Base-by-base conservation (phyloP, 2,329 filamentous ascomycete species). In the Knoxdaviesia capensis region DNA sequence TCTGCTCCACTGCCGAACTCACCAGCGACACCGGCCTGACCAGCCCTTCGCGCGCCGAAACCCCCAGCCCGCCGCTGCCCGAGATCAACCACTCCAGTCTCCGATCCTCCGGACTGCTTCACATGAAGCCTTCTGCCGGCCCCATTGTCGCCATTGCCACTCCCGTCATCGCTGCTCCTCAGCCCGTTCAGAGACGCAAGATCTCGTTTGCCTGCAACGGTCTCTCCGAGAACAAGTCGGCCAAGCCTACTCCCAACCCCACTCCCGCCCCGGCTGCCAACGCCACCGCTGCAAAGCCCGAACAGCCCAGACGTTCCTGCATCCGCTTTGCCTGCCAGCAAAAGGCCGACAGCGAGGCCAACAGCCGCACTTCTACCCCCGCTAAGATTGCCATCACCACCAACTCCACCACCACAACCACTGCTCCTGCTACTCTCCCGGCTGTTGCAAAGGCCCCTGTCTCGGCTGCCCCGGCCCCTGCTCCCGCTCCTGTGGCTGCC, bases 21-120 rank as follows among this genome's bases (percentile, higher is more conserved):
- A 94, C 86, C n/a, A 94, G 87, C 59, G 90, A 94, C 53, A 90
- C 83, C 44, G 87, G 84, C 45, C 63, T 92, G 45, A 93, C 87
- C 11, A 94, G 85, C 52, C 86, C 88, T 36, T 80, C 84, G n/a
- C 70, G 85, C 43, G 83, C 84, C 34, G 85, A 75, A 56, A 88
- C 85, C 0, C 85, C 87, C 1, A 96, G 88, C 54, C 88, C 90
- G 11, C 85, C 85, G n/a, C 66, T 79, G 3, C 75, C 76, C 5
- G 68, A 76, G 11, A 64, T 72, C 41, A 60, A 63, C 20, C 64
- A 68, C 43, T 54, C 61, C 6, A 61, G 58, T 30, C 48, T 69
- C 33, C 54, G 51, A 31, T 53, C 48, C 3, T 28, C 36, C 8
- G n/a, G 30, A 11, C 36, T 20, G 20, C 20, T 20, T 20, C 20